Conservation (phyloP, 768 basidiomycete species). For the Neoboletus subvelutipes region DNA sequence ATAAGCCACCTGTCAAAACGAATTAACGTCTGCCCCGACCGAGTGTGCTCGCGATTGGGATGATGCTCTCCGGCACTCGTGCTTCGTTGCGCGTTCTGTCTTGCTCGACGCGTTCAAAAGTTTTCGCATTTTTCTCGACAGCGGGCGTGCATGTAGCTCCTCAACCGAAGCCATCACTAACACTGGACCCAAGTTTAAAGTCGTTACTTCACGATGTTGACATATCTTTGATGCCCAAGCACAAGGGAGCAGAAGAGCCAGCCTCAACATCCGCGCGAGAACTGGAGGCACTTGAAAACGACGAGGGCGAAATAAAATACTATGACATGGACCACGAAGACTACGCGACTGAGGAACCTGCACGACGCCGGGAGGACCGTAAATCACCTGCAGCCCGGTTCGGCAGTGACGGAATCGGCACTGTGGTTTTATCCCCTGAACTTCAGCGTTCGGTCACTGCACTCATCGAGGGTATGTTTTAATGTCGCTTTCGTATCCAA, state of each 20-base stretch:
- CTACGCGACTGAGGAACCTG: slow-evolving; percentile 25
- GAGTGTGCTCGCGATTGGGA: not conserved
- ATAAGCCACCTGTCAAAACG: slow-evolving; percentile 14
- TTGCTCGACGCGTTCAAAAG: slow-evolving; percentile 22
- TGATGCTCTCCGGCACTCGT: slow-evolving; percentile 30
- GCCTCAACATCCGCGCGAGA: slow-evolving; percentile 41
- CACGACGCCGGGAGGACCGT: slow-evolving; percentile 37
- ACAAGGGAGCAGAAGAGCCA: slow-evolving; percentile 27
- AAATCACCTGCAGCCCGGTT: slow-evolving; percentile 83
- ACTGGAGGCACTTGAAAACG: slow-evolving; percentile 50
- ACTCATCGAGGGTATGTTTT: slow-evolving; percentile 61
- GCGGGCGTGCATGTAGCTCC: slow-evolving; percentile 24
- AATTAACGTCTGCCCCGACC: not conserved
- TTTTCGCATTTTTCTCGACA: slow-evolving; percentile 33
- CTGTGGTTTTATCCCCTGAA: slow-evolving; percentile 70
- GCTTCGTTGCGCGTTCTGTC: slow-evolving; percentile 26
- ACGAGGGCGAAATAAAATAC: slow-evolving; percentile 31
- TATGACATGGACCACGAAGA: slow-evolving; percentile 38
- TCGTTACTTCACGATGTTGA: slow-evolving; percentile 66
- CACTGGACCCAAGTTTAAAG: slow-evolving; percentile 66
- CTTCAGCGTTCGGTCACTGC: slow-evolving; percentile 62
- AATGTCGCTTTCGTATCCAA: slow-evolving; percentile 4
- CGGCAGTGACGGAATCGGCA: slow-evolving; percentile 71
- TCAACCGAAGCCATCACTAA: slow-evolving; percentile 57
- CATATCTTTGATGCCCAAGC: slow-evolving; percentile 51